phyloP scores from a whole-genome alignment of 2,329 filamentous ascomycete genomes.

The Talaromyces sp. region DNA sequence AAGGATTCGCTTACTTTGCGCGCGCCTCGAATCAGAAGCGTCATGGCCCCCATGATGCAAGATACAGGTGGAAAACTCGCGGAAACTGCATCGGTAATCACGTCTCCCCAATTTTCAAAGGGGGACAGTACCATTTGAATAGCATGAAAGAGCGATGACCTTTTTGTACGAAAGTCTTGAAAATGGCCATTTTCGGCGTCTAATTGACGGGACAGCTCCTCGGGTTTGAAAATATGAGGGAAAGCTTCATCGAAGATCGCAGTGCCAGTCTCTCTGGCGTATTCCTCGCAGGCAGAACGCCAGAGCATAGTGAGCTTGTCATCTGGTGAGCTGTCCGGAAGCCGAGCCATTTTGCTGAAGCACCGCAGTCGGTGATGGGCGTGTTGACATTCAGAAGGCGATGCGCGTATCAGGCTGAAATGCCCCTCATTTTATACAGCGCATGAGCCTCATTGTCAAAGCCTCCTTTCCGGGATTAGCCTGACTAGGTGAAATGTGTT shows the following conservation, averaged over 20 bases:
- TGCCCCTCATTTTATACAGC: neutral
- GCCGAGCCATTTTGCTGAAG: neutral
- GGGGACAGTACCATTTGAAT: neutral
- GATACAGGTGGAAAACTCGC: neutral
- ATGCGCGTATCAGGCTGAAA: neutral
- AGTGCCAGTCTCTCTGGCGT: neutral
- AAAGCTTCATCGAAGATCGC: neutral
- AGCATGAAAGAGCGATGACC: neutral
- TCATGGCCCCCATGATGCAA: neutral
- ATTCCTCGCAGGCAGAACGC: neutral
- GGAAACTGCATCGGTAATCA: neutral
- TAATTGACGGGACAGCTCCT: neutral
- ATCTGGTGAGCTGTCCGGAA: neutral
- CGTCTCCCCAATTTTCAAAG: neutral
- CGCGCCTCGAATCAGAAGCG: neutral
- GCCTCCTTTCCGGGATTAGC: neutral
- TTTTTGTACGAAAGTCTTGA: neutral
- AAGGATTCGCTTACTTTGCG: neutral
- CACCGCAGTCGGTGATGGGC: neutral
- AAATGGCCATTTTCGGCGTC: neutral
- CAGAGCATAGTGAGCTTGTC: neutral
- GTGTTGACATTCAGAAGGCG: neutral
- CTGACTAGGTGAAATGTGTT: neutral
- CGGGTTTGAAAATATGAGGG: neutral
- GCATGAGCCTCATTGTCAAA: neutral